Evolutionary conservation across 164 flowering plant species (phyloP).

Genomic region (Euptelea pleiosperma): DNA sequence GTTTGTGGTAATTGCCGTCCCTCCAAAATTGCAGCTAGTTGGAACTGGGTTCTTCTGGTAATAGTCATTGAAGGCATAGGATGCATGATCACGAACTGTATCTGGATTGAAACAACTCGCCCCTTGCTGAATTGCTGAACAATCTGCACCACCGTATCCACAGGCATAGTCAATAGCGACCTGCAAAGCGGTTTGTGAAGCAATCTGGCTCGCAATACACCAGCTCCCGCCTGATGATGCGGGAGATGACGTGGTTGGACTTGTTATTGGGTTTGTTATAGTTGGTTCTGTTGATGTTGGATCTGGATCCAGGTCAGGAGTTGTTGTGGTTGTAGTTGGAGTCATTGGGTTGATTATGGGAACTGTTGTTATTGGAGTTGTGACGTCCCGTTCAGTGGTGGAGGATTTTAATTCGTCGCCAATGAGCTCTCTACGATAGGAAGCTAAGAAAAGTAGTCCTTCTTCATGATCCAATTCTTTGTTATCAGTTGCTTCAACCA

Average conservation of each 20-base stretch:
- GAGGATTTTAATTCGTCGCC: conserved; percentile 11
- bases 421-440: conserved; percentile 8
- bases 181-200: conserved; percentile 64
- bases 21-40: conserved; percentile 82
- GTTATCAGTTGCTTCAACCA: conserved; percentile 17
- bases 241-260: conserved; percentile 18
- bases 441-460: conserved; percentile 16
- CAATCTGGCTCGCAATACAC: conserved; percentile 71
- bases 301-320: conserved; percentile 10
- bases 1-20: conserved; percentile 61
- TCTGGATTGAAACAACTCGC: conserved; percentile 73
- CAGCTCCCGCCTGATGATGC: conserved; percentile 48
- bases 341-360: conserved; percentile 55
- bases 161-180: conserved; percentile 88
- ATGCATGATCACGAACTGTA: conserved; percentile 65
- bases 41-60: conserved; percentile 82
- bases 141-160: conserved; percentile 77
- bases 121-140: conserved; percentile 59
- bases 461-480: conserved; percentile 11
- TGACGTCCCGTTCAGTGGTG: conserved; percentile 34
- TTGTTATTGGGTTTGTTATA: conserved; percentile 19
- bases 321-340: conserved; percentile 22
- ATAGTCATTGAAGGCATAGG: conserved; percentile 77
- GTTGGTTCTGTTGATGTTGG: conserved; percentile 16
- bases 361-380: conserved; percentile 40